Base-by-base conservation (phyloP, 306 rosid species). In the Senna siamea region DNA sequence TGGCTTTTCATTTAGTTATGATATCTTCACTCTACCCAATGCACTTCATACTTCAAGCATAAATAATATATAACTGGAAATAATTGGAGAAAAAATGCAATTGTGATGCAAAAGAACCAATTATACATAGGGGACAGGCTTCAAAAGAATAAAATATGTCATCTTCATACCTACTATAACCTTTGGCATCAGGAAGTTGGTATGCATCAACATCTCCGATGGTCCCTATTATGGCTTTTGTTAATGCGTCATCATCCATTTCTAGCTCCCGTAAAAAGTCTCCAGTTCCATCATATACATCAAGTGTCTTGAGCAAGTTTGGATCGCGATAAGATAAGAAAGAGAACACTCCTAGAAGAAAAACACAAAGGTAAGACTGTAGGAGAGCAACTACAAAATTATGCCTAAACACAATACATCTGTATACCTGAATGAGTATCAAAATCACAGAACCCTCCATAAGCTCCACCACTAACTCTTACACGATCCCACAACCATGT, bases 131-230 rank as follows among this genome's bases (percentile, higher is more conserved):
- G 18, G n/a, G 18, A 22, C n/a, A 37, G 15, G 54, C 54, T 48
- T 18, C 56, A n/a, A 28, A 61, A 15, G 63, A 32, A 55, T 61
- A 61, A 47, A 41, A 46, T 30, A 61, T 56, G 70, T 32, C 15
- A 60, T 19, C 37, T 52, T 48, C 89, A 50, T 87, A 94, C 98
- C 98, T 92, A 72, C 95, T 94, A 64, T 94, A 94, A 79, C 97
- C 99, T 88, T 94, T 94, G 80, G 99, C 99, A 81, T 94, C 99
- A 55, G 99, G 99, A 79, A 94, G 97, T 84, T 92, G 99, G 89
- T 94, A 89, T 9, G 99, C 66, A 78, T 94, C 99, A 19, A 94
- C 90, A 56, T 94, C 99, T 62, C 99, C 99, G 60, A 94, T 94
- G 73, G 99, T 94, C 76, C 99, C 99, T 62, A 94, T 94, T 65